Conservation (phyloP, 2,329 filamentous ascomycete genomes). For the Neofusicoccum sp. region DNA sequence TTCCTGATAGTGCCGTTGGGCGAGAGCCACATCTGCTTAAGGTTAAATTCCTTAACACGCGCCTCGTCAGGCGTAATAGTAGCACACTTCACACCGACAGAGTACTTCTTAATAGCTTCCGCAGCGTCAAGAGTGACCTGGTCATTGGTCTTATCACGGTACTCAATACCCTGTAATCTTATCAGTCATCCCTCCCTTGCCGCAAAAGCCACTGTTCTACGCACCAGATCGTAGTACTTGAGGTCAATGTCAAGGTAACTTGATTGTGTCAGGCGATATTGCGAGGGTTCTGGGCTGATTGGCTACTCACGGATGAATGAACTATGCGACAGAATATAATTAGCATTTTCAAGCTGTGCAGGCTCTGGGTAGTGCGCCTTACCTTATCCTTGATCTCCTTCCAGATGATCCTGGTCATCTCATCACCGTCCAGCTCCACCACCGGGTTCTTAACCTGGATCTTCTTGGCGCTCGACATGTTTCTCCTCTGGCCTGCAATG, state of each 20-base stretch:
- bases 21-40: conserved; percentile 99
- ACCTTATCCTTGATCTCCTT: conserved; percentile 96
- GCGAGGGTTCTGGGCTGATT: not conserved
- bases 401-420: conserved; percentile 99
- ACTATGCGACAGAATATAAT: conserved; percentile 43
- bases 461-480: conserved; percentile 59
- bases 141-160: conserved; percentile 94
- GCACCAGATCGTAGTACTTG: conserved; percentile 88
- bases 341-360: not conserved
- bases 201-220: conserved; percentile 19
- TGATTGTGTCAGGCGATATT: conserved; percentile 17
- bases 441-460: conserved; percentile 99
- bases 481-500: conserved; percentile 26
- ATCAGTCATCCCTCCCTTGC: conserved; percentile 14
- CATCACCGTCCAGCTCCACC: conserved; percentile 90
- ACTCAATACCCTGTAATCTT: conserved; percentile 66
- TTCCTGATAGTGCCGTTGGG: conserved; percentile 86
- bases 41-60: conserved; percentile 94
- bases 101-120: conserved; percentile 98
- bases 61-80: conserved; percentile 98
- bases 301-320: conserved; percentile 70
- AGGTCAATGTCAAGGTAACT: conserved; percentile 92
- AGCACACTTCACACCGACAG: conserved; percentile 97
- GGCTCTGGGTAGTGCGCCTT: conserved; percentile 21
- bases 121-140: conserved; percentile 93